A percentile compares a stretch with the other conserved stretches of the same genome.
Evolutionary conservation across 2,329 filamentous ascomycete species (phyloP).

Genomic region (Fusarium sp.): DNA sequence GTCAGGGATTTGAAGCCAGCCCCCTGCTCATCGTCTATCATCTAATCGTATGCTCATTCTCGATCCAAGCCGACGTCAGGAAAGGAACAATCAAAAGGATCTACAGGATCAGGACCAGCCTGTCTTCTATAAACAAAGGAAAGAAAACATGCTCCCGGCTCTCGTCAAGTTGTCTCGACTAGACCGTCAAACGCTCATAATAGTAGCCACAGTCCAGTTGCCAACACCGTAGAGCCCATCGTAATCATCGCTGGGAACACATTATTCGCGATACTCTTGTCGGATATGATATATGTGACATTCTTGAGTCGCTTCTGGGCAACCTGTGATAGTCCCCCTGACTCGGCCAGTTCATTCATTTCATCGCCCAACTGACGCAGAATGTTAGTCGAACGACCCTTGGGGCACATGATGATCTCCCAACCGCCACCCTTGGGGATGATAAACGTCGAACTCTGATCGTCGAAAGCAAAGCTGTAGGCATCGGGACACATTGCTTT

Average conservation of each 20-base stretch:
- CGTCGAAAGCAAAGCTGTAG: constrained; percentile 79
- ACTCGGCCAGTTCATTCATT: constrained; percentile 58
- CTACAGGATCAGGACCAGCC: constrained; percentile 26
- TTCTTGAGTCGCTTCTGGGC: constrained; percentile 47
- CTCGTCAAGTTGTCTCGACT: background rate
- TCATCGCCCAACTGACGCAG: constrained; percentile 62
- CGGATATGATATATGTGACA: constrained; percentile 49
- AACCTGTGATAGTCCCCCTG: constrained; percentile 50
- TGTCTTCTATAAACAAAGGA: constrained; percentile 19
- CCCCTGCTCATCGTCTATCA: constrained; percentile 23
- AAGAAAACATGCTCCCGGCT: constrained; percentile 4
- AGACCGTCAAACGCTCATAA: constrained; percentile 7
- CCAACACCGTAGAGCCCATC: constrained; percentile 17
- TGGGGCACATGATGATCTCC: constrained; percentile 82
- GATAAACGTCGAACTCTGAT: constrained; percentile 69
- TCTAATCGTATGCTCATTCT: constrained; percentile 14
- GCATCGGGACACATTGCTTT: constrained; percentile 86
- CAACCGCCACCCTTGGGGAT: constrained; percentile 77
- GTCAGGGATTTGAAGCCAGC: constrained; percentile 4
- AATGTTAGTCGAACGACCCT: constrained; percentile 69
- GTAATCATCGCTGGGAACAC: constrained; percentile 25
- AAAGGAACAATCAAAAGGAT: background rate
- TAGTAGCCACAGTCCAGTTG: constrained; percentile 28
- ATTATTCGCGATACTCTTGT: constrained; percentile 39
- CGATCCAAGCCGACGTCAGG: background rate